Evolutionary conservation across 2,329 filamentous ascomycete genomes (phyloP).

Genomic region (Fusarium tricinctum): DNA sequence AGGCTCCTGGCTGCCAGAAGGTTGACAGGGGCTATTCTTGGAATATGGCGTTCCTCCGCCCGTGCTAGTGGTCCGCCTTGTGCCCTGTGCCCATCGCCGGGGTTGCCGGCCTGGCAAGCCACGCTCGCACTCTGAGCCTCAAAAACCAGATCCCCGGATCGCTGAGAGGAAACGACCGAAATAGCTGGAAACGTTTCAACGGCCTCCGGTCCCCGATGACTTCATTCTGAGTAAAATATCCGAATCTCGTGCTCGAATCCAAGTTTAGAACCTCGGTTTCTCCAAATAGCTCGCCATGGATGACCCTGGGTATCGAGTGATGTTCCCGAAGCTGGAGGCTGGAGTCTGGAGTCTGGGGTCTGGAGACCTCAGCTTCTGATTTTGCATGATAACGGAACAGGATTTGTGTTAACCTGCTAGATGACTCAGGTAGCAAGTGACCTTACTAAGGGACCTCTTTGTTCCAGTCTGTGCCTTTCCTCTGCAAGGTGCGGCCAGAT

Average conservation of each 20-base stretch:
- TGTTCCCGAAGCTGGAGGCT: constrained; percentile 1
- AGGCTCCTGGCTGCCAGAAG: constrained; percentile 17
- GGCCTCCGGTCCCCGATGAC: constrained; percentile 34
- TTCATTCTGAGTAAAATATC: constrained; percentile 35
- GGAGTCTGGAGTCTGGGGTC: constrained; percentile 2
- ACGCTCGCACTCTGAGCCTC: constrained; percentile 24
- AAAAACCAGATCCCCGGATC: constrained; percentile 30
- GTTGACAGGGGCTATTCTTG: constrained; percentile 48
- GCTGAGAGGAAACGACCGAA: constrained; percentile 29
- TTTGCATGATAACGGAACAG: constrained; percentile 1
- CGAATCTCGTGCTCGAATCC: constrained; percentile 12
- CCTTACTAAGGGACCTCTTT: constrained; percentile 20
- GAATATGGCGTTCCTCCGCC: constrained; percentile 38
- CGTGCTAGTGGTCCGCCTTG: constrained; percentile 33
- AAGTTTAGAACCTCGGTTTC: constrained; percentile 23
- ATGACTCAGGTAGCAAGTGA: constrained; percentile 38
- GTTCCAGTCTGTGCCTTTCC: constrained; percentile 23
- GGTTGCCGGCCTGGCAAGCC: constrained; percentile 39
- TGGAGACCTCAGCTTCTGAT: constrained; percentile 17
- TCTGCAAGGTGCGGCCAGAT: constrained; percentile 18
- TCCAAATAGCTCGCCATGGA: constrained; percentile 36
- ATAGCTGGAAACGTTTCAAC: constrained; percentile 34
- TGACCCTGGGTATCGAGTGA: constrained; percentile 20
- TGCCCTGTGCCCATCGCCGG: constrained; percentile 43
- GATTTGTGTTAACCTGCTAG: constrained; percentile 24